Base-by-base conservation (phyloP, 1,139 yeast genomes). In the Suhomyces panamericanus region DNA sequence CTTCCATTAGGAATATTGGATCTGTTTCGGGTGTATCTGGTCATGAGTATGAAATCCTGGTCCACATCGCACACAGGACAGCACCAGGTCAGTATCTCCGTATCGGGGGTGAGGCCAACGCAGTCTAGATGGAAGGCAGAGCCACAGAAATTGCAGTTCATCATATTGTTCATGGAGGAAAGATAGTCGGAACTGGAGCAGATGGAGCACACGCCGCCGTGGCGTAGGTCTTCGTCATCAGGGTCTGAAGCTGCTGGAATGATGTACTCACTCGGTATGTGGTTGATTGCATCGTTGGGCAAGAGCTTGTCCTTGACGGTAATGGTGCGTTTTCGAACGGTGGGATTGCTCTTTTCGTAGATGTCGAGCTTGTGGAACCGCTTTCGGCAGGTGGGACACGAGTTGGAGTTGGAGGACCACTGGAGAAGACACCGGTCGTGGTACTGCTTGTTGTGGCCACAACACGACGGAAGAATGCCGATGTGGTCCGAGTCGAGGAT, bases 361-460 rank as follows among this genome's bases (percentile, higher is more conserved):
- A 64, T 56, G 38, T 59, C 61, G 36, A 73, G 60, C 42, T 56
- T 54, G 49, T 69, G 56, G 53, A 62, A 74, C 17, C 59, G 55
- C 38, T 59, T 56, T 22, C 83, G 72, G 56, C 83, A 79, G 1
- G 77, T 76, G 3, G 83, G 83, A 52, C 83, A 79, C 37, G 75
- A 68, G 56, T 77, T 77, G 32, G 81, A 74, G 37, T 70, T 68
- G 26, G 62, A 54, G n/a, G 75, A 60, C 84, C 84, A 79, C 32
- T 65, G 66, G 12, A 60, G 46, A 22, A 78, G 64, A 50, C 84
- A 79, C 16, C 60, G 53, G 7, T 70, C 68, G 53, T 79, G 84
- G 53, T 77, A 78, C 42, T 55, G 55, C 29, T 46, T 47, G 36
- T 43, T 38, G 52, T 75, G 79, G 29, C 54, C 55, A 53, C 82